These are phyloP conservation scores for Prunus mume DNA, from an alignment of 306 rosid genomes.

Conservation along the genomic window DNA sequence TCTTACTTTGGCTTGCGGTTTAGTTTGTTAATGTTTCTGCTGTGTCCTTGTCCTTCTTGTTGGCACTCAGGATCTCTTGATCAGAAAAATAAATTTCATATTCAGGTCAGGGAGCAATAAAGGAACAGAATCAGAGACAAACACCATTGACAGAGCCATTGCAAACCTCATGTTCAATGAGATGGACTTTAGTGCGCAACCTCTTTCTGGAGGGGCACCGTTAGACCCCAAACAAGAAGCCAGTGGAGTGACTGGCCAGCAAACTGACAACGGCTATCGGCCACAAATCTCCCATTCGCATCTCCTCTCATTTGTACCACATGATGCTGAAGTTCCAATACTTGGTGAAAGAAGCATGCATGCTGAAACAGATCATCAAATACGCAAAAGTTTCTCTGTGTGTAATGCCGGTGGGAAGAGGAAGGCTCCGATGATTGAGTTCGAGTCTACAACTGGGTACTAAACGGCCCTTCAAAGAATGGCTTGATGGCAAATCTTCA, in stretches of 20 bases:
- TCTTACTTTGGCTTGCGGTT: neutral
- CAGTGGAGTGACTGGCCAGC: neutral
- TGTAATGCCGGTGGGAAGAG: slow-evolving; percentile 23
- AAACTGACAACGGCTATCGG: slow-evolving; percentile 7
- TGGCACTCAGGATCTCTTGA: slow-evolving; percentile 14
- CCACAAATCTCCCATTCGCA: slow-evolving; percentile 4
- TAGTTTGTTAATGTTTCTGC: neutral
- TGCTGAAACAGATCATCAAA: neutral
- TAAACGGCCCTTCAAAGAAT: slow-evolving; percentile 11
- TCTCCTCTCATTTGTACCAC: neutral
- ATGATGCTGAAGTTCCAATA: slow-evolving; percentile 44
- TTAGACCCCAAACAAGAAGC: slow-evolving; percentile 22
- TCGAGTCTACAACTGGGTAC: slow-evolving; percentile 19
- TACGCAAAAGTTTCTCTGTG: neutral
- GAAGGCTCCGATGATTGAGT: slow-evolving; percentile 31
- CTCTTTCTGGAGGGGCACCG: slow-evolving; percentile 31
- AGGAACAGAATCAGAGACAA: slow-evolving; percentile 60
- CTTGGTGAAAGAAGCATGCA: slow-evolving; percentile 17
- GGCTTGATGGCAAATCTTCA: neutral
- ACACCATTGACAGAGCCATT: slow-evolving; percentile 71
- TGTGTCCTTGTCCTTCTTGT: slow-evolving; percentile 3
- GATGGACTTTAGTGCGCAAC: slow-evolving; percentile 35
- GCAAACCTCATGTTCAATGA: slow-evolving; percentile 79
- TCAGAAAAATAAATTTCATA: slow-evolving; percentile 14
- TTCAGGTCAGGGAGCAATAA: slow-evolving; percentile 40